These are phyloP conservation scores for Penicillium sumatraense DNA, from an alignment of 2,329 filamentous ascomycete species.

Conservation along the genomic window DNA sequence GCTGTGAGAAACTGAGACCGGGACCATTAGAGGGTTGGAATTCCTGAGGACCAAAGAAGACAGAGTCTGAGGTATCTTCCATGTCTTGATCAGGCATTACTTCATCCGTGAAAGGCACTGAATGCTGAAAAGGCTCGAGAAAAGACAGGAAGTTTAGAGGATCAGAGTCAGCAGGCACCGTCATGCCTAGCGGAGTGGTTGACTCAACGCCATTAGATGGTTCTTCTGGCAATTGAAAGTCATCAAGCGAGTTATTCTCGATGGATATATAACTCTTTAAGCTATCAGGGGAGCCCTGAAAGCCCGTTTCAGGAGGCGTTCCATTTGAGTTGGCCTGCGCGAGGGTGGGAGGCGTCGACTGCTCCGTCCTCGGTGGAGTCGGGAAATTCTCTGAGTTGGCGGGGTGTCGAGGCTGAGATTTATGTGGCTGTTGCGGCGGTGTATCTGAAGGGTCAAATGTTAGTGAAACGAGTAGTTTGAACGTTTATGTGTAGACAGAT, in stretches of 20 bases:
- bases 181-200: slow-evolving; percentile 14
- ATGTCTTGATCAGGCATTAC: slow-evolving; percentile 15
- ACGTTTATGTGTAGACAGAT: background rate
- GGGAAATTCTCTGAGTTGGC: slow-evolving; percentile 14
- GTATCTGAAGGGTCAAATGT: background rate
- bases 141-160: slow-evolving; percentile 23
- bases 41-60: slow-evolving; percentile 10
- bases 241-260: slow-evolving; percentile 18
- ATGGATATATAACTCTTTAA: slow-evolving; percentile 21
- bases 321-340: slow-evolving; percentile 3
- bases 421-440: background rate
- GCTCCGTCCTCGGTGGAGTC: slow-evolving; percentile 22
- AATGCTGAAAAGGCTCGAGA: slow-evolving; percentile 19
- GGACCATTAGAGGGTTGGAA: slow-evolving; percentile 12
- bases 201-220: slow-evolving; percentile 5
- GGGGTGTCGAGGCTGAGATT: background rate
- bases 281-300: slow-evolving; percentile 22
- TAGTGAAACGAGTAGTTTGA: background rate
- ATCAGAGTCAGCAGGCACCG: slow-evolving; percentile 20
- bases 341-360: slow-evolving; percentile 15
- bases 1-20: slow-evolving; percentile 35
- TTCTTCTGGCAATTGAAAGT: slow-evolving; percentile 9
- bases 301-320: slow-evolving; percentile 18
- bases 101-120: slow-evolving; percentile 16
- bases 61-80: background rate